phyloP scores from a whole-genome alignment of 129 eudicot genomes.

The Tanacetum coccineum region DNA sequence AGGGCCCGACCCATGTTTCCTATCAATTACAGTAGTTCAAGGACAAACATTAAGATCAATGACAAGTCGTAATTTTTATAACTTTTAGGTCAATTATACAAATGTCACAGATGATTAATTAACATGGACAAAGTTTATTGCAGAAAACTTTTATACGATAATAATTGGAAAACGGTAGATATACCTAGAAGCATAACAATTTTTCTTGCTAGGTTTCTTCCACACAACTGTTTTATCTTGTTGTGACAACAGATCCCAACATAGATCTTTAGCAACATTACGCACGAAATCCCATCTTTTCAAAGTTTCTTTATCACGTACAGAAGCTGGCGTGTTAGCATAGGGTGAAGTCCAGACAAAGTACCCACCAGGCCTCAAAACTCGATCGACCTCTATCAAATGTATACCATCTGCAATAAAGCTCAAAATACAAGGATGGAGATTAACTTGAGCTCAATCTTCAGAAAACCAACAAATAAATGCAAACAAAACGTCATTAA shows the following conservation, averaged over 20 bases:
- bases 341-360: conserved; percentile 94
- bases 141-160: no score
- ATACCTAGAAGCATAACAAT: conserved; percentile 77
- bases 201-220: conserved; percentile 73
- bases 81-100: neutral
- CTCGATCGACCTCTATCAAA: conserved; percentile 82
- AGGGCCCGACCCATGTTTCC: conserved; percentile 67
- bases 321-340: conserved; percentile 62
- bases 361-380: conserved; percentile 95
- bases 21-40: conserved; percentile 27
- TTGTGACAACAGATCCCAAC: conserved; percentile 88
- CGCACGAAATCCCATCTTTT: conserved; percentile 76
- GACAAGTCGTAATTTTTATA: conserved; percentile 8
- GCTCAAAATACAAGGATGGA: neutral
- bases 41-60: conserved; percentile 23
- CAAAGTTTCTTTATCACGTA: conserved; percentile 65
- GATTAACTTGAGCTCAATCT: neutral
- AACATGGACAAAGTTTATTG: neutral
- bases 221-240: conserved; percentile 94
- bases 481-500: neutral
- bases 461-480: neutral
- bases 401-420: conserved; percentile 66
- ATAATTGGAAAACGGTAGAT: neutral
- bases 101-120: neutral
- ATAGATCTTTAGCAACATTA: conserved; percentile 49